Percentiles rank a stretch among this genome's conserved stretches.
Evolutionary conservation across 2,329 filamentous ascomycete species (phyloP).

Genomic region (Cladophialophora psammophila): DNA sequence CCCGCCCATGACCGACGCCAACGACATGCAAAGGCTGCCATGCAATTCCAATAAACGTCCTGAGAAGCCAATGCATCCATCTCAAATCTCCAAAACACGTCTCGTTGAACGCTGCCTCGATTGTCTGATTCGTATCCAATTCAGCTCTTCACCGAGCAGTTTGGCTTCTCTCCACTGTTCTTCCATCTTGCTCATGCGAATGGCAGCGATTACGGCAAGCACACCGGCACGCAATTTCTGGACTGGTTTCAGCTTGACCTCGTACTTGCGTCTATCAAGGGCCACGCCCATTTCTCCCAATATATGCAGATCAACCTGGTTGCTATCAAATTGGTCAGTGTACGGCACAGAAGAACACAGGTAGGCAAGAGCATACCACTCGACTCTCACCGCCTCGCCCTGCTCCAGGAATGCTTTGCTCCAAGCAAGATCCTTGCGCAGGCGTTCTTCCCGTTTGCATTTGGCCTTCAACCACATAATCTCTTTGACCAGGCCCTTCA

Average conservation of each 20-base stretch:
- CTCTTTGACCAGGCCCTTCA: conserved; percentile 84
- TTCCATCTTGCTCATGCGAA: conserved; percentile 56
- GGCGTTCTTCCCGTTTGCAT: conserved; percentile 78
- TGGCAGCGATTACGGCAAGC: conserved; percentile 52
- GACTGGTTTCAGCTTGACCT: conserved; percentile 43
- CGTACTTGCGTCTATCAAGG: conserved; percentile 46
- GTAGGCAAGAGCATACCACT: conserved; percentile 73
- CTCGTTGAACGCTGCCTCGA: conserved; percentile 25
- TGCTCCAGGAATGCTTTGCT: conserved; percentile 88
- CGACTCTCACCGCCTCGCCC: conserved; percentile 67
- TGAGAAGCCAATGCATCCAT: neutral
- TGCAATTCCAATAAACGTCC: neutral
- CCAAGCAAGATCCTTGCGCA: conserved; percentile 81
- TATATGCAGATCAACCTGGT: conserved; percentile 87
- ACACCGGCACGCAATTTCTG: conserved; percentile 53
- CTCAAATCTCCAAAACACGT: conserved; percentile 26
- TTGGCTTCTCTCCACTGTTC: conserved; percentile 54
- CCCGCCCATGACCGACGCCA: neutral
- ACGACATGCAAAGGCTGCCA: neutral
- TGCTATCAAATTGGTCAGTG: conserved; percentile 65
- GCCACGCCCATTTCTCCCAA: conserved; percentile 81
- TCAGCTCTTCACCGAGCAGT: conserved; percentile 53
- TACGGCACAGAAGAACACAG: conserved; percentile 19
- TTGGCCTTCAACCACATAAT: conserved; percentile 88
- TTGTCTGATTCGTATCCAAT: conserved; percentile 33